Evolutionary conservation across 108 stramenopile genomes (phyloP).

Genomic region (Discostella stelligeroides): DNA sequence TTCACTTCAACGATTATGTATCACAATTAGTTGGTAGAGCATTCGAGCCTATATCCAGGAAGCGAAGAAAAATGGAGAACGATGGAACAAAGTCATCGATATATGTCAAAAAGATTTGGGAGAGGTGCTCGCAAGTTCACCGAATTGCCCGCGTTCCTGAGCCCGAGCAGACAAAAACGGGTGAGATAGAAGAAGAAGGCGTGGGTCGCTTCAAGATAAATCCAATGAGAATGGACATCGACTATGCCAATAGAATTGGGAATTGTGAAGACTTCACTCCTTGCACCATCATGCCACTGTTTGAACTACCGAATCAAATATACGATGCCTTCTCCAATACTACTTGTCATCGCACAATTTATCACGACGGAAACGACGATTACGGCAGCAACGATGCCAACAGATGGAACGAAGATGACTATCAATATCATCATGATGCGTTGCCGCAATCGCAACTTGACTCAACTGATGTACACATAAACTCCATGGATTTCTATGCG

Average conservation of each 20-base stretch:
- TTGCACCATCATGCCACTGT: background rate
- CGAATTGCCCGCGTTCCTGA: background rate
- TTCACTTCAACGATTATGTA: conserved; percentile 50
- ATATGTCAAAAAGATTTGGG: conserved; percentile 42
- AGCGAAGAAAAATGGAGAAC: conserved; percentile 26
- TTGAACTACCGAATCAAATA: background rate
- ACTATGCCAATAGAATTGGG: background rate
- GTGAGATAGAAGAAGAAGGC: conserved; percentile 1
- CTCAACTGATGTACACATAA: background rate
- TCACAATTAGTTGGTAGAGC: conserved; percentile 42
- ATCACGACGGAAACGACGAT: background rate
- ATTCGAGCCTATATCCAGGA: conserved; percentile 47
- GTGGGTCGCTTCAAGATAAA: conserved; percentile 23
- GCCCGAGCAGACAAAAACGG: background rate
- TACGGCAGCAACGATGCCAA: background rate
- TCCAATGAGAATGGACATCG: background rate
- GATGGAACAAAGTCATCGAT: conserved; percentile 42
- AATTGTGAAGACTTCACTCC: no score
- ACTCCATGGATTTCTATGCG: background rate
- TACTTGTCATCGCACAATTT: background rate
- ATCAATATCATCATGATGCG: background rate
- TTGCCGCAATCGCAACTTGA: conserved; percentile 3
- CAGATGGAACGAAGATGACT: background rate
- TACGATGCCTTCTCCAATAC: background rate
- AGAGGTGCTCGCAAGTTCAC: conserved; percentile 22